Evolutionary conservation across 1,284 basidiomycete genomes (phyloP).

Genomic region (Trametes polyzona): DNA sequence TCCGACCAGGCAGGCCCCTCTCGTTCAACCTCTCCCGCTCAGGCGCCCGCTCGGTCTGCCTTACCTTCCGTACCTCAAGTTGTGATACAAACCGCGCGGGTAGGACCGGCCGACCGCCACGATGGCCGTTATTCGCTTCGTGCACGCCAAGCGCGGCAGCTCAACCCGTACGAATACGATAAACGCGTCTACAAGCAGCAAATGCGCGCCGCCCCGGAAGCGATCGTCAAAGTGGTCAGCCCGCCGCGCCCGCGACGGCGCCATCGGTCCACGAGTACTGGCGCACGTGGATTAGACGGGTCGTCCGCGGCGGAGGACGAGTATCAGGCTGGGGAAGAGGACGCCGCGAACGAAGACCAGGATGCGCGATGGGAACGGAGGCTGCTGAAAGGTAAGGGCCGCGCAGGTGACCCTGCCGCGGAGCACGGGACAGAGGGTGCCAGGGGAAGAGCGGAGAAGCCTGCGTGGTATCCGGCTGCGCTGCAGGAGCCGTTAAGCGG

Average conservation of each 20-base stretch:
- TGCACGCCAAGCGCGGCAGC: constrained; percentile 26
- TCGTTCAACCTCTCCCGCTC: background rate
- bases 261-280: constrained; percentile 16
- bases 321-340: constrained; percentile 15
- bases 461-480: constrained; percentile 5
- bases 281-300: background rate
- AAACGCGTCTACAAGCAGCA: constrained; percentile 29
- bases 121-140: constrained; percentile 32
- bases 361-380: constrained; percentile 14
- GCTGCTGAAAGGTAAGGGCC: constrained; percentile 13
- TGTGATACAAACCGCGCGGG: background rate
- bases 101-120: constrained; percentile 10
- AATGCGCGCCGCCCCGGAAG: constrained; percentile 33
- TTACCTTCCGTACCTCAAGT: background rate
- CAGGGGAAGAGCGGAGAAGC: background rate
- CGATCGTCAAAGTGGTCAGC: constrained; percentile 30
- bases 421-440: too few species aligned
- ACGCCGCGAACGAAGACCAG: constrained; percentile 8
- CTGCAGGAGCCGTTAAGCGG: constrained; percentile 21
- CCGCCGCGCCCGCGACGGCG: constrained; percentile 16
- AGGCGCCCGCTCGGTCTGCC: background rate
- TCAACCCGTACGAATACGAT: constrained; percentile 34
- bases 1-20: background rate
- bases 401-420: background rate
- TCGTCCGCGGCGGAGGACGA: constrained; percentile 23